Base-by-base conservation (phyloP, 2,329 filamentous ascomycete genomes). In the Xylaria multiplex region DNA sequence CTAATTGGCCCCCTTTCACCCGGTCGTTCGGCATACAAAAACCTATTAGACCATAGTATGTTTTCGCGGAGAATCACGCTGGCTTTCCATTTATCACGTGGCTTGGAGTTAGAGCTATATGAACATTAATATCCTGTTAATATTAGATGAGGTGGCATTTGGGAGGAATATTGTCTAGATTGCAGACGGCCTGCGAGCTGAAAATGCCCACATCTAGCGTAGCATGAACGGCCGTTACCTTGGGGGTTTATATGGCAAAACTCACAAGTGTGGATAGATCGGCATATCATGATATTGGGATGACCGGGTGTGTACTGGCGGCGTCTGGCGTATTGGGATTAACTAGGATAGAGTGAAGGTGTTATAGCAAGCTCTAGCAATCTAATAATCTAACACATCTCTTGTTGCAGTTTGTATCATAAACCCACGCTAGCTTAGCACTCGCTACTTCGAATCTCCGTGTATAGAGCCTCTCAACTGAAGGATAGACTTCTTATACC, bases 1-100 rank as follows among this genome's bases (percentile, higher is more conserved):
- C 66, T 91, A 54, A 61, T 50, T 24, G 13, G 50, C 54, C 37
- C 19, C 11, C 6, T 24, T 16, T 30, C 7, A 14, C 13, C n/a
- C 6, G 3, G 3, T 16, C 14, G 7, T 19, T 24, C 14, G 35
- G n/a, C 30, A 53, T 65, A 52, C 37, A 40, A 4, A 62, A 4
- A 62, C 54, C 24, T 59, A 53, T 53, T 30, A 50, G 27, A 50
- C 42, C 43, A 50, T 56, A 45, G 27, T 49, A 14, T 60, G 7
- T 30, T 43, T 43, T 22, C 35, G 7, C 24, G 52, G 48, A 5
- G 42, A 19, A n/a, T 27, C 2, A 54, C 55, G 7, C 30, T 32
- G 30, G 14, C 4, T 49, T 56, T 35, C 32, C 4, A 14, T 56
- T 9, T 7, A 9, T 42, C 24, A 52, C 19, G 13, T 35, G 43